These are phyloP conservation scores for Diaporthe sp. DNA, from an alignment of 2,329 filamentous ascomycete species.

Conservation along the genomic window DNA sequence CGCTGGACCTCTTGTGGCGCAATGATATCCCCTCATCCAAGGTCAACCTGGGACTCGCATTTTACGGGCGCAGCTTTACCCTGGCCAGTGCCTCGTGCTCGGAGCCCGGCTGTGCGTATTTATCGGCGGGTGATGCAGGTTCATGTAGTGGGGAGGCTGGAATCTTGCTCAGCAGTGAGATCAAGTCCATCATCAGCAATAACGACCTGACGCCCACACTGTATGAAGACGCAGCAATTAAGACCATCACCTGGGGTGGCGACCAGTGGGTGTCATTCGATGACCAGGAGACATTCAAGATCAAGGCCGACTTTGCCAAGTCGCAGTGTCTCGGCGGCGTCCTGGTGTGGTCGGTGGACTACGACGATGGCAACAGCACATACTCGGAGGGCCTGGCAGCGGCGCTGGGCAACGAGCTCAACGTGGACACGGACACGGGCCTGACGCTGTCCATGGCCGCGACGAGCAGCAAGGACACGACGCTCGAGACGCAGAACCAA, in stretches of 20 bases:
- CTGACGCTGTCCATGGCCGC: too few species aligned
- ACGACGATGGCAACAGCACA: too few species aligned
- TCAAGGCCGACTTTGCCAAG: not conserved
- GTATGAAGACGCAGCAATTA: not conserved
- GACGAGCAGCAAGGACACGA: too few species aligned
- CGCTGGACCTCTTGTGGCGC: not conserved
- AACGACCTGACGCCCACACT: not conserved
- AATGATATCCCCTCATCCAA: not conserved
- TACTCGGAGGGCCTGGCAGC: too few species aligned
- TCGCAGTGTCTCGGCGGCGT: too few species aligned
- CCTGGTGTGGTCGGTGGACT: too few species aligned
- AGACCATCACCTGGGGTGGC: not conserved
- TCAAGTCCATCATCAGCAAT: not conserved
- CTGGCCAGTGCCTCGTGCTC: not conserved
- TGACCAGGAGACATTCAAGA: not conserved
- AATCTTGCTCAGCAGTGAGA: not conserved
- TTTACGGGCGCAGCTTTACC: not conserved
- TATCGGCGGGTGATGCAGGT: not conserved
- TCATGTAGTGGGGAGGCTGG: not conserved
- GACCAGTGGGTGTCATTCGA: not conserved
- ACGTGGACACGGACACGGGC: too few species aligned
- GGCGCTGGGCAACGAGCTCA: too few species aligned
- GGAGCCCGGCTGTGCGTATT: not conserved
- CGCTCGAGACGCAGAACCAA: too few species aligned
- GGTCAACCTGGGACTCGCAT: not conserved